Conservation (phyloP, 768 basidiomycete genomes). For the Clathrus columnatus region DNA sequence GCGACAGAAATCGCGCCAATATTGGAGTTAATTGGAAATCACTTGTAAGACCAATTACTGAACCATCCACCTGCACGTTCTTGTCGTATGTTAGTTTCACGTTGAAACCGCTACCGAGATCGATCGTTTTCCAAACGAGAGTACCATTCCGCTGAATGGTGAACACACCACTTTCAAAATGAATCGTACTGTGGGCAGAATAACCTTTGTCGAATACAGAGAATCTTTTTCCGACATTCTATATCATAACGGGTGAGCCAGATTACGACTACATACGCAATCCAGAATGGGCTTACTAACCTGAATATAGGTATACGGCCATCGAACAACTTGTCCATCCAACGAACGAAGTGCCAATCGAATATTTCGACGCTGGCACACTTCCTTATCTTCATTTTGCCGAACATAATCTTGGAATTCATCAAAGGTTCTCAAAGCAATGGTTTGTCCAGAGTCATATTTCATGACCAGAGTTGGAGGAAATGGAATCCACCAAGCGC, state of each 20-base stretch:
- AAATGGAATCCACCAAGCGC: conserved; percentile 75
- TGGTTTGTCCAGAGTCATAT: conserved; percentile 52
- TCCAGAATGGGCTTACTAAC: conserved; percentile 26
- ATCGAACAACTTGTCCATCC: conserved; percentile 50
- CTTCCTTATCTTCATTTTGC: conserved; percentile 48
- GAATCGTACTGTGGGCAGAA: conserved; percentile 37
- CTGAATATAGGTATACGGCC: conserved; percentile 54
- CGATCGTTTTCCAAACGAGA: conserved; percentile 40
- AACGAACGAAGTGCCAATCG: conserved; percentile 57
- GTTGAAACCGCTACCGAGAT: conserved; percentile 63
- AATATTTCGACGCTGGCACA: conserved; percentile 44
- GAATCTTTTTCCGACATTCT: conserved; percentile 40
- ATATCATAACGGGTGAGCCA: neutral
- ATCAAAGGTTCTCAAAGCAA: conserved; percentile 35
- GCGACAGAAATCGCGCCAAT: conserved; percentile 53
- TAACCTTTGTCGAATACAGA: conserved; percentile 43
- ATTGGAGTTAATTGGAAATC: conserved; percentile 54
- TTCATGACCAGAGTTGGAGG: conserved; percentile 64
- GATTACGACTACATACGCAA: neutral
- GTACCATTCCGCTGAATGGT: conserved; percentile 45
- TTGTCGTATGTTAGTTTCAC: conserved; percentile 50
- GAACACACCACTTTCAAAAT: conserved; percentile 40
- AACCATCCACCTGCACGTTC: conserved; percentile 38
- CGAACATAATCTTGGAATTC: conserved; percentile 51
- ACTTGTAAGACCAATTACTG: conserved; percentile 53